Evolutionary conservation across 208 protist genomes (phyloP), one percentile per base, ranked within the genome.

Genomic region (Wallacemonas sp.): DNA sequence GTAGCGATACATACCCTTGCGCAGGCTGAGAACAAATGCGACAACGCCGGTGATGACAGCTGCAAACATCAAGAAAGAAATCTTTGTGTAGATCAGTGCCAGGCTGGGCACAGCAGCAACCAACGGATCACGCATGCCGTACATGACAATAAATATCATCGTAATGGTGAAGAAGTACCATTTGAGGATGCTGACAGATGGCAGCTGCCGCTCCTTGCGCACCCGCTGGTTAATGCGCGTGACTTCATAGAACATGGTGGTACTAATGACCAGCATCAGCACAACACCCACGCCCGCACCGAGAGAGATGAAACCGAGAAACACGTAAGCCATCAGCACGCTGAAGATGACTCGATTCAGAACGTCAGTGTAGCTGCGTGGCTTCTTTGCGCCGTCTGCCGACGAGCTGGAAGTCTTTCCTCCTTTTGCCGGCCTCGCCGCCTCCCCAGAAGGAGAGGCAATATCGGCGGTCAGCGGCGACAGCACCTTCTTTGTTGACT

Each of bases 1-100:
- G 47, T 96, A 96, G 42, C 90, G 86, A 34, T 95, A 97, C 81
- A 93, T 89, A 8, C 86, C 90, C 56, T 88, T 83, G 42, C 84
- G 79, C 15, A 97, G 72, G 56, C 72, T 89, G 38, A 96, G 63
- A 27, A 97, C 91, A 69, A 97, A 97, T 26, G 77, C 73, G 12
- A 97, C 86, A 36, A 97, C 70, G 38, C 91, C 93, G 31, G 90
- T 56, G 66, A 96, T 80, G 31, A 79, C 56, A 9, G 72, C 58
- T 21, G 64, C 76, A 68, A 96, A 97, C 21, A 64, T 64, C 26
- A 86, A 0, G 61, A 96, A 91, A 42, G 80, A 72, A 9, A 90
- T 45, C 8, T 83, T 75, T 24, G 75, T 65, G 76, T 92, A 85
- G 38, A 79, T 66, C 6, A 31, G 34, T 14, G 68, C 65, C 11